Base-by-base conservation (phyloP, 495 filamentous ascomycete genomes). In the Aspergillus conjunctus region DNA sequence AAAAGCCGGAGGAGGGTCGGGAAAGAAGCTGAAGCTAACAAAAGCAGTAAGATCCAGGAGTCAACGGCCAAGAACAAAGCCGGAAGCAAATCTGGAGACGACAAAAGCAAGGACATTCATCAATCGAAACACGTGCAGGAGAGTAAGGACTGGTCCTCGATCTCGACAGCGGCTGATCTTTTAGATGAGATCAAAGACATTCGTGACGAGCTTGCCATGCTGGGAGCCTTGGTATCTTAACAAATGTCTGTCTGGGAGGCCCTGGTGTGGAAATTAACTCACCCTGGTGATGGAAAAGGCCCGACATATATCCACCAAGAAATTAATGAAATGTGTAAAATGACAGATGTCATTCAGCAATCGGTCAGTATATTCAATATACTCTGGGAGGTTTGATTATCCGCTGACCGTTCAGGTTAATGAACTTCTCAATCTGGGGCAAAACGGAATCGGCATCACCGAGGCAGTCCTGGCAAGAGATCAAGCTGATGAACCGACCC, bases 151-250 rank as follows among this genome's bases (percentile, higher is more conserved):
- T 33, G 26, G 50, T 14, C 14, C 14, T 52, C 50, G 5, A 84
- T 85, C 46, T 79, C 75, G 31, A 66, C 73, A 20, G 82, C 85
- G 66, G 83, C 82, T 0, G 75, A 76, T 31, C 69, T 85, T 0
- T 66, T 85, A 0, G 73, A 75, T 15, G 82, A 87, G 55, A 80
- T 80, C 39, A 87, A 87, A 66, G 84, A 87, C 58, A 84, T 87
- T 46, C 74, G 79, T 2, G 83, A 85, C 57, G 83, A 86, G 59
- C 72, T 86, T 7, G 79, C 78, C 61, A 86, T 86, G 70, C 80
- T 86, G 37, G 52, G 15, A 14, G n/a, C 51, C 32, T 7, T 41
- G 7, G 9, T 54, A 21, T 10, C 17, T 1, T n/a, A 54, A 3
- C 51, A 54, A 9, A 22, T 8, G 17, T 18, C 14, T 8, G 51